Percentiles rank a stretch among this genome's conserved stretches.
phyloP scores from a whole-genome alignment of 768 basidiomycete genomes.

The Mycena indigotica region DNA sequence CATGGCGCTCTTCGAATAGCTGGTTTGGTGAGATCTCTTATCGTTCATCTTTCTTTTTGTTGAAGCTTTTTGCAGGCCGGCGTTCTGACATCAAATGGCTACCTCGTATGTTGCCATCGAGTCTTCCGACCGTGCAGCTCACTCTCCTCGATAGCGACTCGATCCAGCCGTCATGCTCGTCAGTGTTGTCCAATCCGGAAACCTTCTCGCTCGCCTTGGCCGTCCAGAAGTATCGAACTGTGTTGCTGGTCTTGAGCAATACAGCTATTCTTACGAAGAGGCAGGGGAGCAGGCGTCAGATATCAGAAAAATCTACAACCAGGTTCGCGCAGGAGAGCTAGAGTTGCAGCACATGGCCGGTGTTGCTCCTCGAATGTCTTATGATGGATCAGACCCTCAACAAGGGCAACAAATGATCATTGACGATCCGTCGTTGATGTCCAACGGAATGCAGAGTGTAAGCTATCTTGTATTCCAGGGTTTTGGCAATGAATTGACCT shows the following conservation, averaged over 20 bases:
- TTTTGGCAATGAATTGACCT: too few relatives aligned
- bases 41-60: too few relatives aligned
- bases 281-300: constrained; percentile 75
- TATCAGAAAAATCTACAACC: constrained; percentile 57
- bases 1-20: constrained; percentile 87
- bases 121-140: not conserved
- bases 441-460: constrained; percentile 14
- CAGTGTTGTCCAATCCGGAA: constrained; percentile 82
- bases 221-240: constrained; percentile 83
- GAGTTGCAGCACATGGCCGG: constrained; percentile 54
- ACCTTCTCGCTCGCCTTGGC: constrained; percentile 77
- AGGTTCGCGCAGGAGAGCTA: constrained; percentile 43
- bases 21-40: constrained; percentile 73
- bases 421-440: constrained; percentile 10
- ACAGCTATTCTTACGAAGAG: constrained; percentile 85
- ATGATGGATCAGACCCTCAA: constrained; percentile 24
- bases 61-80: constrained; percentile 52
- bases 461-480: not conserved
- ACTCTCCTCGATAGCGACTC: constrained; percentile 50
- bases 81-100: constrained; percentile 85
- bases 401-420: not conserved
- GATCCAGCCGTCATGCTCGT: constrained; percentile 91
- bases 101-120: constrained; percentile 58
- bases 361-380: constrained; percentile 37
- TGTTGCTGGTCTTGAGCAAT: constrained; percentile 84